Evolutionary conservation across 257 asterid species (phyloP).

Genomic region (Osmanthus fragrans): DNA sequence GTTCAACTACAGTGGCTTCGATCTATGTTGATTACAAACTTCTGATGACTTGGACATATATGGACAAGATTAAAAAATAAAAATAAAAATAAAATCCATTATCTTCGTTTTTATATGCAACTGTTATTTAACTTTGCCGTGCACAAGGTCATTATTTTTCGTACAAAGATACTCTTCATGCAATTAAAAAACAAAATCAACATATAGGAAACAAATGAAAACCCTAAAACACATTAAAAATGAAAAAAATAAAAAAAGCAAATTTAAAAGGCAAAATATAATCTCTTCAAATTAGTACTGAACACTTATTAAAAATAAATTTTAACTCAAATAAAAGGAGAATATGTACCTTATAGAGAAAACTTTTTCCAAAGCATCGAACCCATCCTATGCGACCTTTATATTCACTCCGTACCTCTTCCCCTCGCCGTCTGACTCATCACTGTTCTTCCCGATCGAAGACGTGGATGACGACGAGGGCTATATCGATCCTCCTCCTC

Average conservation of each 20-base stretch:
- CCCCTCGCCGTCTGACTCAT: conserved; percentile 21
- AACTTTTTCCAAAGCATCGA: not conserved
- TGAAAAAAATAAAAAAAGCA: not conserved
- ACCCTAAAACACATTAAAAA: not conserved
- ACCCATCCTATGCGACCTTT: conserved; percentile 20
- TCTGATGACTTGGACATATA: not conserved
- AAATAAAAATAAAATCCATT: not conserved
- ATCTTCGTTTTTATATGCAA: not conserved
- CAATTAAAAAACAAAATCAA: not conserved
- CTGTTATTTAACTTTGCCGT: not conserved
- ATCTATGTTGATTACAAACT: not conserved
- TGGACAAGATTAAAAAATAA: not conserved
- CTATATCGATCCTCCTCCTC: not conserved
- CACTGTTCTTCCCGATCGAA: conserved; percentile 37
- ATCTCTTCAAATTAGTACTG: not conserved
- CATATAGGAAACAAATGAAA: not conserved
- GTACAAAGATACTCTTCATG: not conserved
- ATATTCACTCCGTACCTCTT: conserved; percentile 45
- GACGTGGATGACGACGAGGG: conserved; percentile 29
- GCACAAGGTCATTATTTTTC: not conserved
- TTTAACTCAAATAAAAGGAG: conserved; percentile 14
- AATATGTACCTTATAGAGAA: not conserved
- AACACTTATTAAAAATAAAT: not conserved
- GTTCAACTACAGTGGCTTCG: not conserved
- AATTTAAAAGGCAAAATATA: not conserved